Percentiles rank a stretch among this genome's conserved stretches.
Evolutionary conservation across 1,284 basidiomycete genomes (phyloP).

Genomic region (Cutaneotrichosporon sp.): DNA sequence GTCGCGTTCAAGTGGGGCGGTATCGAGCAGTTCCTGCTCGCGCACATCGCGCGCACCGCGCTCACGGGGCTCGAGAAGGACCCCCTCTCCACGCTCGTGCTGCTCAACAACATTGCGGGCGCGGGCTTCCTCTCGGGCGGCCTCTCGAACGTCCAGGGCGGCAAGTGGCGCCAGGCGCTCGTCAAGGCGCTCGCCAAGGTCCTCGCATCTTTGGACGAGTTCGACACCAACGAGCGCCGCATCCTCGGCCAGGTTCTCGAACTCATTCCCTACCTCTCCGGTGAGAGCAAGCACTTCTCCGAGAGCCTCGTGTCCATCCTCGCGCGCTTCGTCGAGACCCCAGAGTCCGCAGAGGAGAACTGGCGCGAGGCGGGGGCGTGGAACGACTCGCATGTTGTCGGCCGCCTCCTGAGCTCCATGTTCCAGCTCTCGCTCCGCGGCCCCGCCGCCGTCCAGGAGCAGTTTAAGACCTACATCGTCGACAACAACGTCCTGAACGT

Average conservation of each 20-base stretch:
- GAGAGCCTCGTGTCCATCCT: constrained; percentile 27
- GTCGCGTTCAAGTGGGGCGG: constrained; percentile 51
- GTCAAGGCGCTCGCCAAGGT: constrained; percentile 29
- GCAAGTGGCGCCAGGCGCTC: constrained; percentile 47
- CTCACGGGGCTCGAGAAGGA: constrained; percentile 34
- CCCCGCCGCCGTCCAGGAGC: constrained; percentile 26
- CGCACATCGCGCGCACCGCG: constrained; percentile 32
- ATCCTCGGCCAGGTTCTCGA: constrained; percentile 38
- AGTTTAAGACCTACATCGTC: constrained; percentile 23
- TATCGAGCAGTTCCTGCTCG: constrained; percentile 53
- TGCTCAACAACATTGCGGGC: constrained; percentile 49
- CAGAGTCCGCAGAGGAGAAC: constrained; percentile 16
- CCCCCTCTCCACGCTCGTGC: constrained; percentile 43
- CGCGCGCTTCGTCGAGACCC: constrained; percentile 5
- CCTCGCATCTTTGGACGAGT: constrained; percentile 6
- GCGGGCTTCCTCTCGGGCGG: constrained; percentile 48
- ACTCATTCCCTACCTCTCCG: constrained; percentile 36
- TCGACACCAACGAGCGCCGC: constrained; percentile 23
- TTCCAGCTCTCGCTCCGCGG: constrained; percentile 53
- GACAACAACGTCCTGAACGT: constrained; percentile 54
- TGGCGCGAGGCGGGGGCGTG: constrained; percentile 35
- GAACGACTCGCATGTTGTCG: constrained; percentile 42
- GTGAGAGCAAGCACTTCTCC: constrained; percentile 30
- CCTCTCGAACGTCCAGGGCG: constrained; percentile 51
- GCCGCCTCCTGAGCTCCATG: constrained; percentile 26